Conservation (phyloP, 78 protist species). For the Bigelowiella natans region DNA sequence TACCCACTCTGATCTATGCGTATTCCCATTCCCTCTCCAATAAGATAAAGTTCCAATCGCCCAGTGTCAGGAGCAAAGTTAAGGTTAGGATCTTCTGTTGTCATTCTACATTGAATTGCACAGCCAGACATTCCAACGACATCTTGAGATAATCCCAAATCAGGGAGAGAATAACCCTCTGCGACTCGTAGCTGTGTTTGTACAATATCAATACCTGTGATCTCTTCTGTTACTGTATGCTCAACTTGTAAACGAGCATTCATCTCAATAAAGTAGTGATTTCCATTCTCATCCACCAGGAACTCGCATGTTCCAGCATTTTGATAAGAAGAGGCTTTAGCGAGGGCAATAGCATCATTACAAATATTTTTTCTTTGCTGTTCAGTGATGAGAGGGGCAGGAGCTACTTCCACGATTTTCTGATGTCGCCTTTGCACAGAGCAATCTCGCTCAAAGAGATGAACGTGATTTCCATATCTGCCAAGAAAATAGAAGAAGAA, state of each 20-base stretch:
- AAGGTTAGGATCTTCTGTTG: slow-evolving; percentile 45
- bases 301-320: slow-evolving; percentile 61
- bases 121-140: neutral
- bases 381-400: slow-evolving; percentile 6
- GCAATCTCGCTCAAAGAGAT: slow-evolving; percentile 40
- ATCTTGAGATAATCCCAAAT: slow-evolving; percentile 13
- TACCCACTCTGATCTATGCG: slow-evolving; percentile 28
- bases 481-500: neutral
- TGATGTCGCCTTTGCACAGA: slow-evolving; percentile 59
- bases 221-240: slow-evolving; percentile 60
- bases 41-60: neutral
- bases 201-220: slow-evolving; percentile 46
- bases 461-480: slow-evolving; percentile 16
- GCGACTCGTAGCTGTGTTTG: slow-evolving; percentile 50
- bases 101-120: slow-evolving; percentile 41
- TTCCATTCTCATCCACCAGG: slow-evolving; percentile 32
- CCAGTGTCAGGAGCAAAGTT: slow-evolving; percentile 25
- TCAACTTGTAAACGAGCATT: slow-evolving; percentile 73
- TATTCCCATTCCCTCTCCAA: slow-evolving; percentile 44
- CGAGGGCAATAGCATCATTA: neutral
- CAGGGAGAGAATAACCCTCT: slow-evolving; percentile 5
- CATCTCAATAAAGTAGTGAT: slow-evolving; percentile 52
- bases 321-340: neutral
- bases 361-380: neutral
- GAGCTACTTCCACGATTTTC: slow-evolving; percentile 51